Base-by-base conservation (phyloP, 352 stramenopile genomes). In the Globisporangium barbulae region DNA sequence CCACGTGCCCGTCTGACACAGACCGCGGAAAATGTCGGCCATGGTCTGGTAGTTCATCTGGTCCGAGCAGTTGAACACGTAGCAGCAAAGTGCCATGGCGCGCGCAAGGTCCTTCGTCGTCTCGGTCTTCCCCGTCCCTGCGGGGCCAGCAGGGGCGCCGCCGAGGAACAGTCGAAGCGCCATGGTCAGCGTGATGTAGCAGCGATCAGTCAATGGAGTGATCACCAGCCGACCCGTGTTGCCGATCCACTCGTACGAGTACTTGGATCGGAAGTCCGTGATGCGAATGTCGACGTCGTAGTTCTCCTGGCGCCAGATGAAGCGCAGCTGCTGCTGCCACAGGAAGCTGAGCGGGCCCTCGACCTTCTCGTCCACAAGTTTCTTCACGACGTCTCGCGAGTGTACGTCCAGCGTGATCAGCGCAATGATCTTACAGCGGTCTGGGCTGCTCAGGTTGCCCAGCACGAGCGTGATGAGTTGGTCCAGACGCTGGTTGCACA, bases 171-270 rank as follows among this genome's bases (percentile, higher is more conserved):
- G 66, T 47, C 96, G 92, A 37, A 99, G 73, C 17, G 91, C 96
- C 93, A 98, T 98, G 3, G 96, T 99, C 19, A 99, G 70, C 9
- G 96, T 99, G 61, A 99, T 98, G 72, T 99, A 99, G 71, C 96
- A 99, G 17, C 95, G 88, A 82, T 99, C 96, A 3, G 96, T 98
- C 5, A 99, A 75, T 22, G 96, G 94, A 5, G 96, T 99, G 71
- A 98, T 98, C 55, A 98, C 94, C 17, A 99, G 78, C 7, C 94
- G 90, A 37, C 94, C 91, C 9, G 85, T 94, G 65, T 96, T 96
- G 12, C 88, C 88, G 49, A 94, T 93, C 84, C 83, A 94, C 60
- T 96, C 88, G 69, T 96, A 96, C 50, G 83, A 94, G 54, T 96
- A 96, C 59, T 98, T 98, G 65, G 90, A 98, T 0, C 89, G 81